These are phyloP conservation scores for Ophiosphaerella narmari DNA, from an alignment of 2,329 filamentous ascomycete species.

Conservation along the genomic window DNA sequence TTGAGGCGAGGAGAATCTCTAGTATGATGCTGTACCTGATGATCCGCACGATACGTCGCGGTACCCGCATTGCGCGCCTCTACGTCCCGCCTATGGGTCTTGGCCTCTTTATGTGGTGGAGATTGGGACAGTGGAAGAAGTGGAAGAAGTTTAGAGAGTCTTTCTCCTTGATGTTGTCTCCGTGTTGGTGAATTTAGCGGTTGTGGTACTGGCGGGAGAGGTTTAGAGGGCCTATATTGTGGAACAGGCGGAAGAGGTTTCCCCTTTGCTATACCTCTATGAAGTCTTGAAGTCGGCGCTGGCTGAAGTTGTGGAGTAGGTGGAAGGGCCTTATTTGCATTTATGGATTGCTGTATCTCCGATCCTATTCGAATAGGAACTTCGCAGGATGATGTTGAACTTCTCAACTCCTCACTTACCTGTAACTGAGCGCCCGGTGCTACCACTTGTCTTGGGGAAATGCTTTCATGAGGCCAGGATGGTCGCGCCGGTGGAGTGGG, in stretches of 20 bases:
- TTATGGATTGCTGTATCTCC: slow-evolving; percentile 1
- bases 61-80: neutral
- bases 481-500: neutral
- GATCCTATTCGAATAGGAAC: slow-evolving; percentile 11
- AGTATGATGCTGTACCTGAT: neutral
- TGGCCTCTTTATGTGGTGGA: neutral
- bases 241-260: neutral
- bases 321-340: slow-evolving; percentile 22
- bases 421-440: neutral
- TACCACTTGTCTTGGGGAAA: neutral
- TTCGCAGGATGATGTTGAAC: slow-evolving; percentile 14
- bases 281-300: slow-evolving; percentile 1
- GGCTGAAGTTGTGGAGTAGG: slow-evolving; percentile 8
- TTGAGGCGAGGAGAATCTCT: neutral
- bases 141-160: neutral
- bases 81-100: neutral
- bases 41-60: neutral
- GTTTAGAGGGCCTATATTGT: neutral
- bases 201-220: neutral
- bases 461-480: neutral
- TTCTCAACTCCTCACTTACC: slow-evolving; percentile 1
- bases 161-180: neutral
- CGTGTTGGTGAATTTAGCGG: neutral
- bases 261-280: neutral
- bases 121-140: neutral